These are phyloP conservation scores for Corchorus olitorius DNA, from an alignment of 345 rosid genomes.

Conservation along the genomic window DNA sequence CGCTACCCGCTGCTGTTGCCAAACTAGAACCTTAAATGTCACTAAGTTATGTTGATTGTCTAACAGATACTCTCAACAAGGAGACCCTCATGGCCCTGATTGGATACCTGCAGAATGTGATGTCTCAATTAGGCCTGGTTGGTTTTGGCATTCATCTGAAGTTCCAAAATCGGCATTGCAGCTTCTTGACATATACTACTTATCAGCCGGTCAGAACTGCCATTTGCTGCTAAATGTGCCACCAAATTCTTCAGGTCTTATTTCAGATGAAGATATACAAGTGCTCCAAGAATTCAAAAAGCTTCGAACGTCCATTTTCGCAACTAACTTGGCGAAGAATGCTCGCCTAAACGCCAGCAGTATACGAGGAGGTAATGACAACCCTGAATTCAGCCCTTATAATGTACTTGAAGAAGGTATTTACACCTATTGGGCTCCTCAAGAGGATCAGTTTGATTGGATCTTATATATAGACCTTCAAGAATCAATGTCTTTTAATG, in stretches of 20 bases:
- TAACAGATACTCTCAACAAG: conserved; percentile 44
- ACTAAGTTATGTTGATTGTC: conserved; percentile 14
- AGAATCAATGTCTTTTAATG: conserved; percentile 61
- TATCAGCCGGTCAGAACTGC: conserved; percentile 83
- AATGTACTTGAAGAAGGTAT: conserved; percentile 69
- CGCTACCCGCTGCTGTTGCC: too few species aligned
- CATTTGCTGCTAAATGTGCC: conserved; percentile 76
- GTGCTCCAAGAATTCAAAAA: conserved; percentile 67
- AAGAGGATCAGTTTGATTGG: conserved; percentile 59
- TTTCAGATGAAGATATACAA: conserved; percentile 65
- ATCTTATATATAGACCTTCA: conserved; percentile 50
- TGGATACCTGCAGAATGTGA: conserved; percentile 96
- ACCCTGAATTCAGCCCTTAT: conserved; percentile 35
- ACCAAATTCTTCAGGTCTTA: conserved; percentile 82
- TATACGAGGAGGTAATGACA: conserved; percentile 43
- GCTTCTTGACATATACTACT: conserved; percentile 78
- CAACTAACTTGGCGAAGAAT: conserved; percentile 54
- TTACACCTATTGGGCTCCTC: conserved; percentile 81
- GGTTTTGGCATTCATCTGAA: conserved; percentile 96
- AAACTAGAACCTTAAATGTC: neutral
- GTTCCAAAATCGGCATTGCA: conserved; percentile 66
- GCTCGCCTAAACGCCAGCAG: conserved; percentile 56
- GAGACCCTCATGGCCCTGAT: conserved; percentile 72
- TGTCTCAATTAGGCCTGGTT: conserved; percentile 86
- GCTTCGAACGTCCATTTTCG: conserved; percentile 57